Evolutionary conservation across 2,329 filamentous ascomycete genomes (phyloP).

Genomic region (Dactylellina cionopaga): DNA sequence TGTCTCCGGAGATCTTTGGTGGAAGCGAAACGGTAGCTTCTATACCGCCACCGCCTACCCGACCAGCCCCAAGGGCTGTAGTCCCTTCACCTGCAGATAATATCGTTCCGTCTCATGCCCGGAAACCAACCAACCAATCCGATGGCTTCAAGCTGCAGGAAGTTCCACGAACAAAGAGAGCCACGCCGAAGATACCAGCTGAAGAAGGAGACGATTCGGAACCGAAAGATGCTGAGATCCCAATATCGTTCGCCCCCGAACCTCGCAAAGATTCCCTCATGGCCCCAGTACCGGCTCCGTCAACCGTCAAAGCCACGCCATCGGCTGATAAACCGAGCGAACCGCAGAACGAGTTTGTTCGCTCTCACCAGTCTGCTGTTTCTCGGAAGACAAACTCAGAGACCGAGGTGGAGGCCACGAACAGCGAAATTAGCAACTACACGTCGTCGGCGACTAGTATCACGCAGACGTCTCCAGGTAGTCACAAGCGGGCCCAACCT

Average conservation of each 20-base stretch:
- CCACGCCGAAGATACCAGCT: conserved; percentile 29
- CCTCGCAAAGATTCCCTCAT: conserved; percentile 44
- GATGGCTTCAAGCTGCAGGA: conserved; percentile 84
- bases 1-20: conserved; percentile 36
- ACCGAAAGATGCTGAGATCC: conserved; percentile 24
- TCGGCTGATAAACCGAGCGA: conserved; percentile 5
- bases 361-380: conserved; percentile 37
- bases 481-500: conserved; percentile 40
- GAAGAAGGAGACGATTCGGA: conserved; percentile 21
- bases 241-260: conserved; percentile 37
- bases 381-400: conserved; percentile 52
- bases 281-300: conserved; percentile 13
- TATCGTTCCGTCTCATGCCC: conserved; percentile 48
- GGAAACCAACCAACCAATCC: conserved; percentile 50
- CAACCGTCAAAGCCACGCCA: not conserved
- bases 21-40: conserved; percentile 17
- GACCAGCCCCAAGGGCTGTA: conserved; percentile 27
- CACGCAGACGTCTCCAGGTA: conserved; percentile 42
- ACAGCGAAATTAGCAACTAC: conserved; percentile 45
- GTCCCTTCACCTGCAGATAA: conserved; percentile 19
- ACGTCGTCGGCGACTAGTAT: conserved; percentile 46
- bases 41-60: conserved; percentile 16
- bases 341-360: conserved; percentile 36
- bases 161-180: conserved; percentile 73
- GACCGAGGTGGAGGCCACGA: conserved; percentile 34